Evolutionary conservation across 176 grass and related monocot species (phyloP).

Genomic region (Pontederia crassipes): DNA sequence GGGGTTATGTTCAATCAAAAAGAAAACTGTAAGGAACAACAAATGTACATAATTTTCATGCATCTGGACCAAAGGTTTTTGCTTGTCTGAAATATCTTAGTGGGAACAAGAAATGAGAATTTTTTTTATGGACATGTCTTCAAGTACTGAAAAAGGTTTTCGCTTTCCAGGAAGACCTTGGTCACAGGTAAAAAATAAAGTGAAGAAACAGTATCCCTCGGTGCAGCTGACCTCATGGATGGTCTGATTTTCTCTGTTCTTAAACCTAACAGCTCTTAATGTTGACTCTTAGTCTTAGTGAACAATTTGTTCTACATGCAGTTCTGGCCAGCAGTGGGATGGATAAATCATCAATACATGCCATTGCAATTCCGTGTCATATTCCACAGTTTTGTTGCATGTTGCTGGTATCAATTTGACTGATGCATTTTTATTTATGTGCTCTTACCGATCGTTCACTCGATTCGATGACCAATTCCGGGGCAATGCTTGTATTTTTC

Average conservation of each 20-base stretch:
- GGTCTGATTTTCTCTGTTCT: slow-evolving; percentile 19
- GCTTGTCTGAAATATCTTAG: too few species aligned
- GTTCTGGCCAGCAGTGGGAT: slow-evolving; percentile 81
- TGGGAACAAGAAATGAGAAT: too few species aligned
- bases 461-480: too few species aligned
- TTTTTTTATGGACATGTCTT: slow-evolving; percentile 9
- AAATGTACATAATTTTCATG: too few species aligned
- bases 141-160: slow-evolving; percentile 9
- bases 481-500: background rate
- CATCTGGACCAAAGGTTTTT: too few species aligned
- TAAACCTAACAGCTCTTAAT: background rate
- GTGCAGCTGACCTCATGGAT: slow-evolving; percentile 81
- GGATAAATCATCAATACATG: slow-evolving; percentile 90
- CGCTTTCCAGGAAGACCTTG: slow-evolving; percentile 59
- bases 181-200: slow-evolving; percentile 57
- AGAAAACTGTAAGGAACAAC: background rate
- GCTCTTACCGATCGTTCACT: too few species aligned
- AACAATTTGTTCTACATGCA: slow-evolving; percentile 21
- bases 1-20: background rate
- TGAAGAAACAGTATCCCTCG: slow-evolving; percentile 58
- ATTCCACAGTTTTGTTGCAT: slow-evolving; percentile 64
- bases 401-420: slow-evolving; percentile 43
- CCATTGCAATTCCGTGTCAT: slow-evolving; percentile 82
- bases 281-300: background rate
- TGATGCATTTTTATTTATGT: too few species aligned